phyloP scores from a whole-genome alignment of 2,329 filamentous ascomycete species.

The Apiospora hydei region DNA sequence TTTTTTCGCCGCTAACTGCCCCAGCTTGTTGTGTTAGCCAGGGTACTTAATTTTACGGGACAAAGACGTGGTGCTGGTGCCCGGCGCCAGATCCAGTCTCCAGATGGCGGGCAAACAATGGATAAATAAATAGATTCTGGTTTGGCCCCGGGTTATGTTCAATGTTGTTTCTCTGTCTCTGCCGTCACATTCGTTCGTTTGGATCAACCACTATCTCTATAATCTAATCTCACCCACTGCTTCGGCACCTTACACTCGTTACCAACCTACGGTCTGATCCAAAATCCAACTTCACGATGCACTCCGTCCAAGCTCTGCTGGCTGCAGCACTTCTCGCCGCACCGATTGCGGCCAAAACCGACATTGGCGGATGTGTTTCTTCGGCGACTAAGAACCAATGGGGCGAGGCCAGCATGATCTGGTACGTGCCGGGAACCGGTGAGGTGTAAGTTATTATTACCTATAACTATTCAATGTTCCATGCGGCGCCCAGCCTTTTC shows the following conservation, averaged over 20 bases:
- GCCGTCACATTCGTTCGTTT: conserved; percentile 13
- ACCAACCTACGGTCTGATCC: neutral
- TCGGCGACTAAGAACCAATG: conserved; percentile 43
- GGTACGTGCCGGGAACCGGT: conserved; percentile 68
- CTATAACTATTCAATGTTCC: neutral
- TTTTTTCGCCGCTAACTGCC: neutral
- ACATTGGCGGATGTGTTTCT: conserved; percentile 54
- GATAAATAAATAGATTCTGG: neutral
- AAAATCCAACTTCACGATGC: neutral
- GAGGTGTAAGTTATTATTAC: conserved; percentile 52
- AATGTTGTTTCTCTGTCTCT: conserved; percentile 9
- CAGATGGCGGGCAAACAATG: neutral
- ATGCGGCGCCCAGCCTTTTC: neutral
- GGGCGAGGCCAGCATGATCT: conserved; percentile 56
- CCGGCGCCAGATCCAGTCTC: conserved; percentile 7
- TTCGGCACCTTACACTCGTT: conserved; percentile 22
- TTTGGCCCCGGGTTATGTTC: neutral
- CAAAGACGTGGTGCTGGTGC: neutral
- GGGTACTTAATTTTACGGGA: conserved; percentile 11
- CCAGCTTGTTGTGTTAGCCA: neutral
- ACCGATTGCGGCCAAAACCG: conserved; percentile 51
- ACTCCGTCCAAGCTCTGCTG: conserved; percentile 23
- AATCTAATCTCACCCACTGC: neutral
- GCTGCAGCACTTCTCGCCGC: conserved; percentile 41
- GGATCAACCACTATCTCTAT: neutral